Evolutionary conservation across 1,139 yeast genomes (phyloP).

Genomic region (Lodderomyces parapsilosis): DNA sequence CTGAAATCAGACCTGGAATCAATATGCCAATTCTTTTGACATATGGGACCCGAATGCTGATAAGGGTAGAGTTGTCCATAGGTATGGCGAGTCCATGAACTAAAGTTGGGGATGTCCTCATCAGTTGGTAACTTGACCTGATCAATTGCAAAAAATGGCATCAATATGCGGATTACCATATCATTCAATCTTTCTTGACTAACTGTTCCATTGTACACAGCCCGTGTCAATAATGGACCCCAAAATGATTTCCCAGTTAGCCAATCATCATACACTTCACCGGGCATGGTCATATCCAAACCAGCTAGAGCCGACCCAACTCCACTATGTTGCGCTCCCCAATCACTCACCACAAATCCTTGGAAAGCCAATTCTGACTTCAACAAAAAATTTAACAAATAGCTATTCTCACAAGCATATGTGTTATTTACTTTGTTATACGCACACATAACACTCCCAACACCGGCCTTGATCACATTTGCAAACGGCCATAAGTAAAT

Average conservation of each 20-base stretch:
- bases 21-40: constrained; percentile 54
- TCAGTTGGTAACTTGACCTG: constrained; percentile 31
- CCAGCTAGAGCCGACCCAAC: constrained; percentile 59
- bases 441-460: constrained; percentile 62
- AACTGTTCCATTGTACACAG: constrained; percentile 56
- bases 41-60: constrained; percentile 53
- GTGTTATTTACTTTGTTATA: constrained; percentile 60
- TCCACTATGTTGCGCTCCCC: constrained; percentile 65
- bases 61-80: constrained; percentile 52
- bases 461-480: constrained; percentile 60
- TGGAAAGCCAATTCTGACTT: constrained; percentile 67
- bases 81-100: constrained; percentile 59
- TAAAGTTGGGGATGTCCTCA: constrained; percentile 54
- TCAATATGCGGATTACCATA: constrained; percentile 60
- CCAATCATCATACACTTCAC: constrained; percentile 54
- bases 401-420: constrained; percentile 62
- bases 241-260: constrained; percentile 54
- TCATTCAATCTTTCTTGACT: constrained; percentile 58
- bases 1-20: constrained; percentile 53
- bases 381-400: constrained; percentile 51
- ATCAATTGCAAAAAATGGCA: constrained; percentile 52
- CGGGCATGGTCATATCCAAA: constrained; percentile 69
- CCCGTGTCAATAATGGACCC: constrained; percentile 58
- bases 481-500: constrained; percentile 68
- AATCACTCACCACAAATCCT: constrained; percentile 65